Evolutionary conservation across 495 filamentous ascomycete genomes (phyloP).

Genomic region (Penicillium silybi): DNA sequence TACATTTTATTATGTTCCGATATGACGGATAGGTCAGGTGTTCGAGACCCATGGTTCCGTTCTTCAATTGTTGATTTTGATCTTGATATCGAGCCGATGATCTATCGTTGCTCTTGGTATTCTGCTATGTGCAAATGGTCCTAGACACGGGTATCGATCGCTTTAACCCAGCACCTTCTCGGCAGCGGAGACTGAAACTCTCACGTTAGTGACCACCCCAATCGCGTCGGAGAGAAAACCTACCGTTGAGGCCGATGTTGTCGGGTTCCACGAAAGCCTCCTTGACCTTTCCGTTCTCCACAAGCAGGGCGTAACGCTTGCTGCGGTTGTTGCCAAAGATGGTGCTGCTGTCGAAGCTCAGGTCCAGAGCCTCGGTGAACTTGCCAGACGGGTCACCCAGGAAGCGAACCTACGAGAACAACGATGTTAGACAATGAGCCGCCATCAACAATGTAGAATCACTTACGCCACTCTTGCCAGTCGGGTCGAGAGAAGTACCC

Average conservation of each 20-base stretch:
- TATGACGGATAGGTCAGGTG: too few species aligned
- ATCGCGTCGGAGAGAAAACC: constrained; percentile 16
- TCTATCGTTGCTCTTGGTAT: not conserved
- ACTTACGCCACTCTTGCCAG: constrained; percentile 69
- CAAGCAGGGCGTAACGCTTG: constrained; percentile 83
- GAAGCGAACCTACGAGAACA: constrained; percentile 65
- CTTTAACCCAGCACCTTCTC: constrained; percentile 67
- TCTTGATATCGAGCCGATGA: not conserved
- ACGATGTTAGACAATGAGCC: constrained; percentile 1
- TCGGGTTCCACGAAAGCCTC: constrained; percentile 82
- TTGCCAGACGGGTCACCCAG: constrained; percentile 79
- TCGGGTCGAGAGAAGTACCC: constrained; percentile 68
- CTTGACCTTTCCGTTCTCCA: constrained; percentile 76
- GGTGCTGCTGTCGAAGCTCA: constrained; percentile 73
- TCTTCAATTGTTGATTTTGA: not conserved
- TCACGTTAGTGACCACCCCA: constrained; percentile 13
- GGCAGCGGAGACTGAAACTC: constrained; percentile 56
- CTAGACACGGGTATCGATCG: not conserved
- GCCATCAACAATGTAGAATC: not conserved
- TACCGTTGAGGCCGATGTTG: constrained; percentile 84
- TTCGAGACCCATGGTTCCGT: not conserved
- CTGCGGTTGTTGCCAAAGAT: constrained; percentile 83
- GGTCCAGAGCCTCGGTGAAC: constrained; percentile 82
- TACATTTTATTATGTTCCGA: too few species aligned
- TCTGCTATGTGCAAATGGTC: constrained; percentile 1